Evolutionary conservation across 108 stramenopile genomes (phyloP).

Genomic region (Ochromonas danica): DNA sequence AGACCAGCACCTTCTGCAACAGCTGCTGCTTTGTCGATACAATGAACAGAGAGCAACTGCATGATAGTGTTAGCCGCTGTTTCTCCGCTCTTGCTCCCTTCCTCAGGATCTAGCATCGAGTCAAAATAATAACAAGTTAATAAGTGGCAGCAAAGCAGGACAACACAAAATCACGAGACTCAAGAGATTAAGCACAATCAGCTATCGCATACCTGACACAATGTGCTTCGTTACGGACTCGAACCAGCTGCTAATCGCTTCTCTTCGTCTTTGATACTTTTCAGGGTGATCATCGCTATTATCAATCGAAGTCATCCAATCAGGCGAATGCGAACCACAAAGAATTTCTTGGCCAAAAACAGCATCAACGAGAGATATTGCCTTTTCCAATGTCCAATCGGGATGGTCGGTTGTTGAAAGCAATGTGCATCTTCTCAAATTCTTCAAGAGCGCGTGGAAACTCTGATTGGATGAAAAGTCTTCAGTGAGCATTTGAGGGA

Average conservation of each 20-base stretch:
- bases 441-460: neutral
- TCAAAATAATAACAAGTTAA: neutral
- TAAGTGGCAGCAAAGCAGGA: neutral
- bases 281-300: neutral
- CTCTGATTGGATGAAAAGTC: neutral
- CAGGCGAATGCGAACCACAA: neutral
- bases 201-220: neutral
- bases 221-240: neutral
- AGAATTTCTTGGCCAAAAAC: neutral
- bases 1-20: neutral
- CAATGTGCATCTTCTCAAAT: neutral
- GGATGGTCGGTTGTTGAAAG: neutral
- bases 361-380: neutral
- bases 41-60: neutral
- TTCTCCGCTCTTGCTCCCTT: neutral
- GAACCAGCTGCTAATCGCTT: neutral
- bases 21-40: neutral
- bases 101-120: neutral
- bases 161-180: neutral
- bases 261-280: neutral
- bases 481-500: neutral
- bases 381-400: neutral
- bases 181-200: neutral
- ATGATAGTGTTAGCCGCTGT: neutral
- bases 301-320: neutral